Evolutionary conservation across 2,329 filamentous ascomycete genomes (phyloP), one percentile per base, ranked within the genome.

Genomic region (Ophiocordyceps unilateralis): DNA sequence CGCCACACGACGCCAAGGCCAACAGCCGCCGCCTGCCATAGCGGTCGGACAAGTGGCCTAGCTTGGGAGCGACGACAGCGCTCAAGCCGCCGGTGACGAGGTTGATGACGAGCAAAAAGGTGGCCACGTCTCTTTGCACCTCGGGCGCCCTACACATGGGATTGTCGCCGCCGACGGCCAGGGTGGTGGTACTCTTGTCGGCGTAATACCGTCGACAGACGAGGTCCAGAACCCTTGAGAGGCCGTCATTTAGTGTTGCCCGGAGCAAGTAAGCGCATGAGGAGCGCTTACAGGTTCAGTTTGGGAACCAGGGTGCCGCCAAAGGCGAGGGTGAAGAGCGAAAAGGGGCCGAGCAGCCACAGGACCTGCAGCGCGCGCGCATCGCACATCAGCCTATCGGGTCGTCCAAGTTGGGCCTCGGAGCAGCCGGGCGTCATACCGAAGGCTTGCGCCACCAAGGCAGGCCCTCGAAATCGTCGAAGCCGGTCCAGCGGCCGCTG

Each of bases 271-370:
- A 21, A 15, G 36, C 19, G 19, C 24, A 26, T n/a, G 24, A 26
- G 17, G 12, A 11, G 20, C 4, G 15, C 71, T 58, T 61, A 76
- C 61, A 95, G 64, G 55, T 94, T 93, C 48, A 94, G 69, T 58
- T 83, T 91, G 10, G 89, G 88, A 9, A 95, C 84, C 8, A 91
- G 68, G 7, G 84, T 74, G 44, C 85, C 86, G 26, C 89, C 91
- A 59, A 91, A 89, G 0, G 88, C 87, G 43, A 93, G 66, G 0
- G 86, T 85, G 56, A 86, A 89, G 39, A 94, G 61, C 44, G 83
- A 69, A 60, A 88, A 91, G 1, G 87, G 83, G 0, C 74, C 76
- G 8, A 96, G 60, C 5, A 96, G 69, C 84, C 87, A 96, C 60
- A 71, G 84, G 42, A 93, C 75, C 83, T 84, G 47, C 28, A 15